Base-by-base conservation (phyloP, 768 basidiomycete species). In the Hirschioporus abietinus region DNA sequence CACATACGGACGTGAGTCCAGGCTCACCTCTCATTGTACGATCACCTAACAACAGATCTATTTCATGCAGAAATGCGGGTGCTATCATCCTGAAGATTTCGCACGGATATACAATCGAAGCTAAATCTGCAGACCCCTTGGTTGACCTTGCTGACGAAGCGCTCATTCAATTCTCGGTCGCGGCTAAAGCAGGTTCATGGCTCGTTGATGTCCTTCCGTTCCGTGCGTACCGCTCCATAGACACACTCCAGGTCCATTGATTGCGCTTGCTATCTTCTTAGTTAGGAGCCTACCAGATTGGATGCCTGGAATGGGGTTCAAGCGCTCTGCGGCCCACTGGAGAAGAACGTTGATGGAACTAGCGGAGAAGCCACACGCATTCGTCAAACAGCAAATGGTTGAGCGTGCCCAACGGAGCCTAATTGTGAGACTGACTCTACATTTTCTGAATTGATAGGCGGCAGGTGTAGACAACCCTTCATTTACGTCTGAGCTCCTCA, bases 251-350 rank as follows among this genome's bases (percentile, higher is more conserved):
- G n/a, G 20, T 9, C 35, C 18, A 7, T 1, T 27, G 35, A 26
- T 42, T 10, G 18, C 7, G 36, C 5, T 5, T 26, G 6, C 27
- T 25, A 2, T 27, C 9, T 15, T 34, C 20, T n/a, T 60, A 76
- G 75, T 81, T 60, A 76, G 72, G 23, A 73, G 80, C 65, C 68
- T 80, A 15, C 81, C 81, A 0, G 60, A 66, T 0, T 83, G 80
- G 81, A 66, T 81, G 34, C 80, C 80, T 17, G 79, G 80, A 23
- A 77, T 78, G 6, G 73, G 72, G 1, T 81, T 78, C 72, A 71
- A 77, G 65, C 69, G 69, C 63, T 69, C 58, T 23, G 74, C 72
- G 0, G 62, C 25, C 1, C 60, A 35, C 0, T 76, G 72, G 72
- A 61, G 66, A 2, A 63, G 58, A 35, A 68, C 66, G 15, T 42